Evolutionary conservation across 225 moss, liverwort and hornwort species (phyloP).

Genomic region (Pleurozium schreberi): DNA sequence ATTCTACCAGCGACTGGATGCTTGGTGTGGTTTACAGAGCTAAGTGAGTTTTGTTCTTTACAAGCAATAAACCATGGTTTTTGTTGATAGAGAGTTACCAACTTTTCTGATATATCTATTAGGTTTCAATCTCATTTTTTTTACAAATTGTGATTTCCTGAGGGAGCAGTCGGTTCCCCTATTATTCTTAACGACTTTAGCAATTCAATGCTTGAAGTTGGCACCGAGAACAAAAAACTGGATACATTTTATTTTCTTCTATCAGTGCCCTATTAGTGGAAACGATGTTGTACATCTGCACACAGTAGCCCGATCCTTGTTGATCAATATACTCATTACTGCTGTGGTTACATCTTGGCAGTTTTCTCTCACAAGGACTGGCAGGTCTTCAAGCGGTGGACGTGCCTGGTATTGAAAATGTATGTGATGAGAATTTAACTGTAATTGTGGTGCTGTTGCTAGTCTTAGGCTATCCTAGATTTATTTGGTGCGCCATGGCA

Average conservation of each 20-base stretch:
- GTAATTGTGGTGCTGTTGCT: not conserved
- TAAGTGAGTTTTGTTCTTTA: slow-evolving; percentile 37
- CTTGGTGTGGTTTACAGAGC: slow-evolving; percentile 89
- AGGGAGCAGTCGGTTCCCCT: not conserved
- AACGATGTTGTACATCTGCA: not conserved
- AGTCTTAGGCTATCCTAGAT: not conserved
- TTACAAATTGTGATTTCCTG: not conserved
- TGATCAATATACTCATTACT: not conserved
- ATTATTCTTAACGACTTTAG: not conserved
- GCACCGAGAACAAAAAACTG: not conserved
- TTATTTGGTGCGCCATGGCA: not conserved
- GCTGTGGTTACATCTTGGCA: slow-evolving; percentile 9
- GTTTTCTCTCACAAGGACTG: slow-evolving; percentile 85
- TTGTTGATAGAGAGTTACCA: not conserved
- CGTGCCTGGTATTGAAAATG: slow-evolving; percentile 87
- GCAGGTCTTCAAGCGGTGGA: slow-evolving; percentile 80
- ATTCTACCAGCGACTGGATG: slow-evolving; percentile 95
- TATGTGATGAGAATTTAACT: slow-evolving; percentile 9
- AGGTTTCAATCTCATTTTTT: not conserved
- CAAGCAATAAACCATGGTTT: not conserved
- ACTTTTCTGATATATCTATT: not conserved
- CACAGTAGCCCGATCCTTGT: not conserved
- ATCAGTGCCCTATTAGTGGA: not conserved
- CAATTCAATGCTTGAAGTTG: not conserved
- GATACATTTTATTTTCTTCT: not conserved